Base-by-base conservation (phyloP, 1,139 yeast species). In the Saccharomyces pastorianus region DNA sequence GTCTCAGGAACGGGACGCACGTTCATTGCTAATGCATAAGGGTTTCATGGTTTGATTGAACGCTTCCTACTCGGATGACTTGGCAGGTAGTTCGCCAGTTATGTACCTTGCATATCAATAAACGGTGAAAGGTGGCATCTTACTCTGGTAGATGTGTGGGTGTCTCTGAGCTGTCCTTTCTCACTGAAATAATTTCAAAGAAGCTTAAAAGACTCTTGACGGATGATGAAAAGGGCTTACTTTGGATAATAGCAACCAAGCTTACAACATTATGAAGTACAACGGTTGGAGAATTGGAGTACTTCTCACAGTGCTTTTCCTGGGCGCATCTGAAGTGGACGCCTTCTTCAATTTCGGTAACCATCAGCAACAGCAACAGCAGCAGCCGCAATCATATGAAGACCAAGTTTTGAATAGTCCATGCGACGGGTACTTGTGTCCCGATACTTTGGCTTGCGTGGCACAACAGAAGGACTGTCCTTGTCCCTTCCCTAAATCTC, bases 401-500 rank as follows among this genome's bases (percentile, higher is more conserved):
- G 73, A 69, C 13, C 64, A 63, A 41, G 71, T 73, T 51, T 60
- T 76, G 42, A 66, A 72, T 55, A 64, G 66, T 58, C 70, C 73
- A n/a, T 90, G 97, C 65, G 71, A 73, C n/a, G 75, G 75, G 13
- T 93, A 84, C 67, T 71, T 91, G 48, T 93, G 99, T 67, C 86
- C 88, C 2, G 96, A 85, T 61, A 89, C 97, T 0, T 75, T 83
- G 50, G 75, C 77, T 7, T 93, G 99, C 72, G 99, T 88, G 0
- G 76, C 78, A 7, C 67, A 71, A 1, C 82, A 90, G 0, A 66
- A 77, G 27, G 84, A 84, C 54, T 93, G 99, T 68, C 96, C 98
- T 1, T 93, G 99, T 69, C 90, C 89, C 8, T 91, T 81, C 66
- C 93, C 96, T 1, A 81, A 83, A 53, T 84, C 96, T 1, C 96